phyloP scores from a whole-genome alignment of 108 stramenopile species.

The Cyclotella sp. region DNA sequence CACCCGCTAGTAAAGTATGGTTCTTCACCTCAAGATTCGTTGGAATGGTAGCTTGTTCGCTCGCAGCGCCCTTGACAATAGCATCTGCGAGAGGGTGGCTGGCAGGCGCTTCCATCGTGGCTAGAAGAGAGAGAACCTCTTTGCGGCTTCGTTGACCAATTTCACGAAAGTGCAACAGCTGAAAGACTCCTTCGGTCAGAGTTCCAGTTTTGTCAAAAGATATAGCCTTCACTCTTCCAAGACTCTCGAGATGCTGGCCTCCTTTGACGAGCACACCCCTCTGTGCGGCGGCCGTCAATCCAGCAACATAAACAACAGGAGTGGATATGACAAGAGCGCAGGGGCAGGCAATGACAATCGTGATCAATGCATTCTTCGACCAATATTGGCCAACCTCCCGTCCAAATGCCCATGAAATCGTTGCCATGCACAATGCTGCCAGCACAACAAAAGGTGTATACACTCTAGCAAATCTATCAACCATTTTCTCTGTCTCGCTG shows the following conservation, averaged over 20 bases:
- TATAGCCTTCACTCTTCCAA: constrained; percentile 63
- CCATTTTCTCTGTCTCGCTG: constrained; percentile 80
- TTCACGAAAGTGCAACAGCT: constrained; percentile 59
- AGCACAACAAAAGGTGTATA: constrained; percentile 83
- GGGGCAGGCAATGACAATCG: constrained; percentile 83
- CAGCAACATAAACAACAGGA: constrained; percentile 87
- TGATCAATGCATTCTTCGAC: constrained; percentile 70
- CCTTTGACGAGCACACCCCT: constrained; percentile 86
- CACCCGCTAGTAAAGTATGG: constrained; percentile 69
- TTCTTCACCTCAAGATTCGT: constrained; percentile 41
- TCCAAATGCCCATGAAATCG: constrained; percentile 78
- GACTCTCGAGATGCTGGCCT: constrained; percentile 73
- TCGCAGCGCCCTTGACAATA: constrained; percentile 65
- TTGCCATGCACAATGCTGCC: constrained; percentile 69
- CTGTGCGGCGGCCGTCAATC: constrained; percentile 83
- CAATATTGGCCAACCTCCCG: constrained; percentile 63
- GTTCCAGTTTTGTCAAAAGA: constrained; percentile 89
- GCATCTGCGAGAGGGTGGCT: constrained; percentile 80
- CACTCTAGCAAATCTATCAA: constrained; percentile 74
- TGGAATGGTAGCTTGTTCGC: constrained; percentile 60
- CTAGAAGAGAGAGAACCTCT: constrained; percentile 60
- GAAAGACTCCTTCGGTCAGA: constrained; percentile 75
- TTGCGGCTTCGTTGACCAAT: constrained; percentile 35
- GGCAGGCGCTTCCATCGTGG: constrained; percentile 73
- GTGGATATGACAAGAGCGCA: constrained; percentile 90